Conservation (phyloP, 257 asterid genomes). For the Ajuga chamaepitys region DNA sequence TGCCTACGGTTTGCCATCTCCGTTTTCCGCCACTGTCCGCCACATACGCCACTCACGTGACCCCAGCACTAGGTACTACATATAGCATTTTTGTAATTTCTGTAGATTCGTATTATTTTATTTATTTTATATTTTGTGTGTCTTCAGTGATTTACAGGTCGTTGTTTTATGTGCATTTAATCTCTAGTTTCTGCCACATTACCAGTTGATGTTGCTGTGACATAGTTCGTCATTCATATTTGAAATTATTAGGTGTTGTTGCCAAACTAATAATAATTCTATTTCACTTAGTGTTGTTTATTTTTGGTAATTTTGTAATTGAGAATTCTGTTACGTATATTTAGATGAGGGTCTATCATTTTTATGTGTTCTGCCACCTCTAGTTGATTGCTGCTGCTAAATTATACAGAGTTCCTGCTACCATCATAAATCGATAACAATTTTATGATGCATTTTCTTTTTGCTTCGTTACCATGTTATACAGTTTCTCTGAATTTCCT, state of each 20-base stretch:
- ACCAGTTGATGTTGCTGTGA: not conserved
- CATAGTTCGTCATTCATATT: not conserved
- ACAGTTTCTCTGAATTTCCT: not conserved
- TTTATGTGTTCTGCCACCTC: not conserved
- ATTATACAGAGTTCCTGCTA: not conserved
- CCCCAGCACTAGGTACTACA: constrained; percentile 44
- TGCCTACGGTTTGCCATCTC: constrained; percentile 20
- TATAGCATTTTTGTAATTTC: not conserved
- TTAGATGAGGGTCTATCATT: not conserved
- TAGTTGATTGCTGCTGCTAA: not conserved
- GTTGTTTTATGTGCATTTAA: not conserved
- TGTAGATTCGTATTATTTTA: not conserved
- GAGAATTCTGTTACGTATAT: not conserved
- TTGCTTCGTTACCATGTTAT: not conserved
- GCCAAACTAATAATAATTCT: not conserved
- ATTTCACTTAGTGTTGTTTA: not conserved
- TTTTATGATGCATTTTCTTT: not conserved
- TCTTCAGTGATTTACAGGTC: not conserved
- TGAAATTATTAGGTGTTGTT: no score
- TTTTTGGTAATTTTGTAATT: constrained; percentile 5
- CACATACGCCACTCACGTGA: constrained; percentile 55
- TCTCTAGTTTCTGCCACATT: not conserved
- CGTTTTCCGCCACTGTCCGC: constrained; percentile 42
- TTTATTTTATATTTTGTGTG: not conserved
- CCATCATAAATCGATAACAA: not conserved